A percentile compares a stretch with the other conserved stretches of the same genome.
Evolutionary conservation across 2,329 filamentous ascomycete species (phyloP).

Genomic region (Aspergillus costaricaensis): DNA sequence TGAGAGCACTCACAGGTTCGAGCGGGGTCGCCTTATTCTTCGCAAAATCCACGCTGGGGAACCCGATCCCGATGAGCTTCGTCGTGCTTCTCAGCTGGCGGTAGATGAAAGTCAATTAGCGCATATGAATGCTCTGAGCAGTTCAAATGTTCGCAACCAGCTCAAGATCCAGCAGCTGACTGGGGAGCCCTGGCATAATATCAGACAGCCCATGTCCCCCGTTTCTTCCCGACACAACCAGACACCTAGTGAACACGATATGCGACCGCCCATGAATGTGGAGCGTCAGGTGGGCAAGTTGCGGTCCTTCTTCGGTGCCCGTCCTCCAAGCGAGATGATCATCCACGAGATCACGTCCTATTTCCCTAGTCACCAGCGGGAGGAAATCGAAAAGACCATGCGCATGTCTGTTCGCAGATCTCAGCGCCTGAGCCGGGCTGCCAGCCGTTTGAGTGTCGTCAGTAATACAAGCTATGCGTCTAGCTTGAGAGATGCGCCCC

Average conservation of each 20-base stretch:
- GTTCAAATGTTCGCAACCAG: conserved; percentile 73
- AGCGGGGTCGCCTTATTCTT: conserved; percentile 87
- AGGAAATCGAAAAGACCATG: conserved; percentile 94
- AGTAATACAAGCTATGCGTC: conserved; percentile 93
- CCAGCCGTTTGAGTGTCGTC: conserved; percentile 88
- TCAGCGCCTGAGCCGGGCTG: conserved; percentile 85
- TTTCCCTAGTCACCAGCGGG: conserved; percentile 91
- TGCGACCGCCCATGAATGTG: conserved; percentile 23
- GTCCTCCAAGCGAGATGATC: conserved; percentile 95
- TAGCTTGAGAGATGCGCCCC: conserved; percentile 87
- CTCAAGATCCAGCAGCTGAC: conserved; percentile 86
- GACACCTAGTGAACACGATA: conserved; percentile 31
- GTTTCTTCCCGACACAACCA: conserved; percentile 45
- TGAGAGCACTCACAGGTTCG: conserved; percentile 78
- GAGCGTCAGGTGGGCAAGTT: conserved; percentile 40
- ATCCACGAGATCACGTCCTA: conserved; percentile 95
- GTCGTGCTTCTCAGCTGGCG: conserved; percentile 84
- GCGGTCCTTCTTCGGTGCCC: conserved; percentile 78
- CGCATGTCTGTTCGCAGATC: conserved; percentile 89
- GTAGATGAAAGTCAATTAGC: conserved; percentile 80
- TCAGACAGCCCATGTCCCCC: conserved; percentile 85
- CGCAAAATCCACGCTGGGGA: conserved; percentile 90
- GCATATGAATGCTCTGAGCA: conserved; percentile 62
- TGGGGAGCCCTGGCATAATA: conserved; percentile 81
- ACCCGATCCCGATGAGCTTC: conserved; percentile 82